Evolutionary conservation across 345 rosid species (phyloP).

Genomic region (Zanthoxylum bungeanum): DNA sequence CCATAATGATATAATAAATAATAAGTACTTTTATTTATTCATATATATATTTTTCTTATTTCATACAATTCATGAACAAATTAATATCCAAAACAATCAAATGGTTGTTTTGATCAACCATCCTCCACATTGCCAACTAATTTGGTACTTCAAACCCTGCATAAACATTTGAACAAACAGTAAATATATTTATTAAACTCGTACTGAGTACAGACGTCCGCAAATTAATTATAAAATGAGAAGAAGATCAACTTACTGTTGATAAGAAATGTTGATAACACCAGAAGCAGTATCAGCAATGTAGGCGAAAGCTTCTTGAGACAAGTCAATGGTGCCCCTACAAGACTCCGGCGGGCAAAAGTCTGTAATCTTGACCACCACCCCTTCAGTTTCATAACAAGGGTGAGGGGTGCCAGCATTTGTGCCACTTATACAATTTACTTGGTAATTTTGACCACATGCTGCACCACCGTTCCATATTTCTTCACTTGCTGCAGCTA

Average conservation of each 20-base stretch:
- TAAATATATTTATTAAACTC: too few species aligned
- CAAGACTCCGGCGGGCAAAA: neutral
- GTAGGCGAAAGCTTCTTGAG: conserved; percentile 18
- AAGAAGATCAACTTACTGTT: conserved; percentile 12
- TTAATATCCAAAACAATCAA: too few species aligned
- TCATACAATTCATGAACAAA: too few species aligned
- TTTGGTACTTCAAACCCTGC: neutral
- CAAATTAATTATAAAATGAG: too few species aligned
- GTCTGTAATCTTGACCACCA: conserved; percentile 10
- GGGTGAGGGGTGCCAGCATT: conserved; percentile 6
- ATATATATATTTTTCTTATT: too few species aligned
- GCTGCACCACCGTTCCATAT: conserved; percentile 2
- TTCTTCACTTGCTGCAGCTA: conserved; percentile 17
- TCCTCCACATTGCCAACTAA: too few species aligned
- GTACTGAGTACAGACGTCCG: too few species aligned
- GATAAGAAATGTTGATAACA: conserved; percentile 9
- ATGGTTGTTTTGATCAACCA: too few species aligned
- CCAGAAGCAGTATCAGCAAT: conserved; percentile 14
- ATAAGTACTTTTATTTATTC: too few species aligned
- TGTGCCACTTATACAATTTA: conserved; percentile 14
- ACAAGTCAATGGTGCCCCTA: conserved; percentile 20
- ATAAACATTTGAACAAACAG: neutral
- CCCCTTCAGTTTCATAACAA: conserved; percentile 8
- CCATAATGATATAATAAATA: too few species aligned
- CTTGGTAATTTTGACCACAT: conserved; percentile 18